Evolutionary conservation across 768 basidiomycete species (phyloP).

Genomic region (Suillus subluteus): DNA sequence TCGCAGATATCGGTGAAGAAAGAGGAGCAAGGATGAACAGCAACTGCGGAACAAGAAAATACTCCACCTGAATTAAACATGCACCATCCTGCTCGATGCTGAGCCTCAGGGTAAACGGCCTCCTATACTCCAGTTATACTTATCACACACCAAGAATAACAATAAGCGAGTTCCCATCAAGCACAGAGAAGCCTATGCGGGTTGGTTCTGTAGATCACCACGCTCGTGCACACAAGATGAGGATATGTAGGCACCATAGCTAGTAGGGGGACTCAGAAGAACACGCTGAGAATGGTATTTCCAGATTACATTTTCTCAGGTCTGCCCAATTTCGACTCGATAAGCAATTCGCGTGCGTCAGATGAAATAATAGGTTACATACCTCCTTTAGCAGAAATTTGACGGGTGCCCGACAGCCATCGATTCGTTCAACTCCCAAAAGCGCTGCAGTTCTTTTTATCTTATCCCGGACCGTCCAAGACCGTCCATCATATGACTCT

Average conservation of each 20-base stretch:
- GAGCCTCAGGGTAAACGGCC: neutral
- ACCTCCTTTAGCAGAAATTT: neutral
- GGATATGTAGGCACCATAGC: neutral
- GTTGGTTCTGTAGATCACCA: constrained; percentile 4
- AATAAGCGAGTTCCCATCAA: neutral
- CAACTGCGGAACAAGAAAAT: neutral
- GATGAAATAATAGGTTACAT: neutral
- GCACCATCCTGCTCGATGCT: neutral
- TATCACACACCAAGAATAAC: neutral
- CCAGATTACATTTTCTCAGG: neutral
- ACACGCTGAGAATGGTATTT: constrained; percentile 7
- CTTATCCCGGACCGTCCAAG: neutral
- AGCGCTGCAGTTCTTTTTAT: neutral
- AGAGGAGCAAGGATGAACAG: neutral
- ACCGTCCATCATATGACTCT: neutral
- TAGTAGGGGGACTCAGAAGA: neutral
- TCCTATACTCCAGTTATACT: neutral
- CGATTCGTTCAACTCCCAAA: constrained; percentile 4
- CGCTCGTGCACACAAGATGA: neutral
- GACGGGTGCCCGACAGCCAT: constrained; percentile 6
- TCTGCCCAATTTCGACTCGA: neutral
- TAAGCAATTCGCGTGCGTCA: constrained; percentile 3
- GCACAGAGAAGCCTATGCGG: neutral
- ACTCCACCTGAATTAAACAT: neutral
- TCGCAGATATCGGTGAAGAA: neutral